phyloP scores from a whole-genome alignment of 2,329 filamentous ascomycete genomes.

The Sarocladium oryzae region DNA sequence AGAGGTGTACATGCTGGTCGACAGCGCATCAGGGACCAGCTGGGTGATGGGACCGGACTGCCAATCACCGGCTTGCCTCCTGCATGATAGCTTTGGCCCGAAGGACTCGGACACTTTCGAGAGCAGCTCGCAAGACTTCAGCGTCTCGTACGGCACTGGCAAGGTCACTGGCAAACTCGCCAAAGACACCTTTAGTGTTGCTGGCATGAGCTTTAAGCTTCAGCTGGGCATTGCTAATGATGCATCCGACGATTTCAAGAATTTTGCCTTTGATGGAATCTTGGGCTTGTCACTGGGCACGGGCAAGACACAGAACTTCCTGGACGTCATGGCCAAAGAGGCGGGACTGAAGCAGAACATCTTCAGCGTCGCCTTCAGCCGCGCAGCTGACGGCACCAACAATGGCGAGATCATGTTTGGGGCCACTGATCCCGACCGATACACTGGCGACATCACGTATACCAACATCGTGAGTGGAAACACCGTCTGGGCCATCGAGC shows the following conservation, averaged over 20 bases:
- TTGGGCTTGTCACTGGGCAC: constrained; percentile 65
- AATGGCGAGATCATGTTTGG: constrained; percentile 77
- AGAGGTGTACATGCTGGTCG: constrained; percentile 54
- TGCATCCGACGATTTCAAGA: constrained; percentile 66
- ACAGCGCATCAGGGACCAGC: constrained; percentile 64
- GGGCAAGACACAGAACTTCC: constrained; percentile 57
- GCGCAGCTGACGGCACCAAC: constrained; percentile 57
- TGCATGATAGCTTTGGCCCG: constrained; percentile 64
- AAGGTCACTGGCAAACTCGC: constrained; percentile 60
- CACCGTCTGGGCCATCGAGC: constrained; percentile 61
- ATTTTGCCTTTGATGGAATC: constrained; percentile 84
- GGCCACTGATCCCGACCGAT: constrained; percentile 58
- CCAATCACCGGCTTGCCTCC: constrained; percentile 55
- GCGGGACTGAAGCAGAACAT: constrained; percentile 55
- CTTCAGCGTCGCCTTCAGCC: constrained; percentile 64
- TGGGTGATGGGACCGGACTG: constrained; percentile 79
- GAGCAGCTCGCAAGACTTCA: constrained; percentile 47
- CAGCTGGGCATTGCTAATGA: constrained; percentile 66
- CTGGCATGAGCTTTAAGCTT: constrained; percentile 56
- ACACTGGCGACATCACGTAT: constrained; percentile 63
- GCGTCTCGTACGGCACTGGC: constrained; percentile 71
- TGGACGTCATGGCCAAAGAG: constrained; percentile 53
- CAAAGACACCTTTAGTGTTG: constrained; percentile 61
- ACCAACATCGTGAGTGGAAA: constrained; percentile 36
- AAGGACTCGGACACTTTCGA: constrained; percentile 59